Evolutionary conservation across 179 eudicot genomes (phyloP).

Genomic region (Camellia oleifera): DNA sequence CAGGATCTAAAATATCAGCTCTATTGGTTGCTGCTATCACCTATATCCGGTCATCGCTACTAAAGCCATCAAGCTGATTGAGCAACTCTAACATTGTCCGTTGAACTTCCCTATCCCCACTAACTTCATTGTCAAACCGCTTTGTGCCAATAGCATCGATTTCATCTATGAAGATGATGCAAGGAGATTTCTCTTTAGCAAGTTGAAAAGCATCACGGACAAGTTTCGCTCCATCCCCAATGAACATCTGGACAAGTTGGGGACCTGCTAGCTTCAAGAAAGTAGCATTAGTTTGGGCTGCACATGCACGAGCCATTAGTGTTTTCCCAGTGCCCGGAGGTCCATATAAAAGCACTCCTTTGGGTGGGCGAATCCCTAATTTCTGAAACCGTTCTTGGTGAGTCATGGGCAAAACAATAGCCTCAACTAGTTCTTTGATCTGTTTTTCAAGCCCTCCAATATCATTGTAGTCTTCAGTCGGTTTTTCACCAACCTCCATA

Average conservation of each 20-base stretch:
- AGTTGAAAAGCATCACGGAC: constrained; percentile 98
- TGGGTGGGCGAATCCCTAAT: constrained; percentile 87
- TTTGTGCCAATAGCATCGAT: constrained; percentile 99
- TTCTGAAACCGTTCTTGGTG: constrained; percentile 91
- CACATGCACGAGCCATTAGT: constrained; percentile 99
- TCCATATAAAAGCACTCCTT: constrained; percentile 94
- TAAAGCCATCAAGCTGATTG: constrained; percentile 97
- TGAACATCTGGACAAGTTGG: constrained; percentile 98
- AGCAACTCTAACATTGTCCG: constrained; percentile 93
- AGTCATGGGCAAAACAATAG: constrained; percentile 96
- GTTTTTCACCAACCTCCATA: constrained; percentile 99
- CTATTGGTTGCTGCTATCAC: constrained; percentile 97
- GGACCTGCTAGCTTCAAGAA: constrained; percentile 96
- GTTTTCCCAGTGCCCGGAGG: constrained; percentile 99
- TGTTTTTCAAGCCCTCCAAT: constrained; percentile 98
- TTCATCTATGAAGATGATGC: constrained; percentile 96
- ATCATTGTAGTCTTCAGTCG: constrained; percentile 96
- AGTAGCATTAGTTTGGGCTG: constrained; percentile 99
- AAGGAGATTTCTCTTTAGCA: constrained; percentile 96
- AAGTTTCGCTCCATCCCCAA: constrained; percentile 98
- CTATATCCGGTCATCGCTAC: constrained; percentile 97
- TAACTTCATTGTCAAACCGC: constrained; percentile 97
- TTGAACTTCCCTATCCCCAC: constrained; percentile 97
- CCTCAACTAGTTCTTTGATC: constrained; percentile 98
- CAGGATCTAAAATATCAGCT: constrained; percentile 96